These are phyloP conservation scores for Rhizoclosmatium sp. DNA, from an alignment of 192 early-diverging fungal genomes.

Conservation along the genomic window DNA sequence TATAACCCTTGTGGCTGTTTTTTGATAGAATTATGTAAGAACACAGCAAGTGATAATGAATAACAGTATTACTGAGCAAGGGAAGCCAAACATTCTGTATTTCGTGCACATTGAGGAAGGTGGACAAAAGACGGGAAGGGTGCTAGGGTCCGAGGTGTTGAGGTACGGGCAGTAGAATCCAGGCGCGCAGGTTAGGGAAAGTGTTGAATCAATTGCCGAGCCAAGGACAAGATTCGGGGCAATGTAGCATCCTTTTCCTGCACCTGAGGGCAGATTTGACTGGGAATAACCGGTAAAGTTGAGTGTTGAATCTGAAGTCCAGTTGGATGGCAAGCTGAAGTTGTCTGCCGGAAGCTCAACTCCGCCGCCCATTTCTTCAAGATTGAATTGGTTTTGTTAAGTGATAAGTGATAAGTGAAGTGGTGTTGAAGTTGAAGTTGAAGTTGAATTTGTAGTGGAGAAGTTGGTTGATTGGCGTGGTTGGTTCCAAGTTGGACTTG, in stretches of 20 bases:
- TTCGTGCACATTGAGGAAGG: conserved; percentile 33
- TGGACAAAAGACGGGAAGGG: conserved; percentile 41
- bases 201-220: background rate
- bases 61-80: conserved; percentile 15
- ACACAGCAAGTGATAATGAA: background rate
- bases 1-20: conserved; percentile 39
- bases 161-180: conserved; percentile 49
- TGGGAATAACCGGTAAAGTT: background rate
- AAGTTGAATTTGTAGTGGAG: too few relatives aligned
- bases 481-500: too few relatives aligned
- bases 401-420: too few relatives aligned
- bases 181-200: conserved; percentile 27
- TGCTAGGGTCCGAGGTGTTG: conserved; percentile 24
- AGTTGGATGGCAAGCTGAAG: background rate
- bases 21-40: background rate
- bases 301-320: conserved; percentile 3
- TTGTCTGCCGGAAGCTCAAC: background rate
- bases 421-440: too few relatives aligned
- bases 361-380: conserved; percentile 20
- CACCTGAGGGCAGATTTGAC: background rate
- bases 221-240: conserved; percentile 14
- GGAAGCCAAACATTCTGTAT: conserved; percentile 28
- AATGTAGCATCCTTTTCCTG: conserved; percentile 23
- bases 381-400: too few relatives aligned
- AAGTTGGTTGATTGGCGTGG: too few relatives aligned